These are phyloP conservation scores for Quercus variabilis DNA, from an alignment of 306 rosid species.

Conservation along the genomic window DNA sequence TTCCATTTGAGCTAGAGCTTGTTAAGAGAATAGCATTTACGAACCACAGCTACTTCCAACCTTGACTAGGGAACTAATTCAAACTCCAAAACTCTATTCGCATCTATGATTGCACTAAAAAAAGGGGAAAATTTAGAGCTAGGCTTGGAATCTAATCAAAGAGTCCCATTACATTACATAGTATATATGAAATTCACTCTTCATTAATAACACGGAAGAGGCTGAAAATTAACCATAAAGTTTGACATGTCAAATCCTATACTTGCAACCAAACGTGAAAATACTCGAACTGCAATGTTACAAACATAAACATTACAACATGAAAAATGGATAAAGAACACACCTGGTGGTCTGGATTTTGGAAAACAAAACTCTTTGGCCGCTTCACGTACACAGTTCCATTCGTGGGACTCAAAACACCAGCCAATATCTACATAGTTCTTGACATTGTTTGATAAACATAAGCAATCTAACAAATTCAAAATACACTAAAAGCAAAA, in stretches of 20 bases:
- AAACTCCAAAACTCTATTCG: neutral
- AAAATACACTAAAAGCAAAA: neutral
- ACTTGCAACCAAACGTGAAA: neutral
- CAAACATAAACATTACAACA: neutral
- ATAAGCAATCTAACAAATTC: neutral
- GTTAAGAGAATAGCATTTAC: neutral
- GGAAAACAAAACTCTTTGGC: conserved; percentile 79
- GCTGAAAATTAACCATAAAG: neutral
- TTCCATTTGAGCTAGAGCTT: too few species aligned
- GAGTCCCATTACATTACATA: neutral
- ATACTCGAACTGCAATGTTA: neutral
- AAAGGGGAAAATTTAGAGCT: neutral
- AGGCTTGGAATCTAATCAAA: neutral
- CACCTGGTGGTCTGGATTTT: conserved; percentile 90
- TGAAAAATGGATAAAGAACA: neutral
- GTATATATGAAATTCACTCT: neutral
- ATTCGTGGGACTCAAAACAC: conserved; percentile 60
- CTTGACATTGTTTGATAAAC: neutral
- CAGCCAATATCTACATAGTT: conserved; percentile 69
- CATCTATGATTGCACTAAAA: neutral
- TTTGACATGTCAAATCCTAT: neutral
- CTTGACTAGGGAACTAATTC: neutral
- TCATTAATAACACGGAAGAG: neutral
- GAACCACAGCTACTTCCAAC: neutral
- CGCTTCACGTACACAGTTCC: conserved; percentile 54